Evolutionary conservation across 2,329 filamentous ascomycete genomes (phyloP).

Genomic region (Colletotrichum tropicale): DNA sequence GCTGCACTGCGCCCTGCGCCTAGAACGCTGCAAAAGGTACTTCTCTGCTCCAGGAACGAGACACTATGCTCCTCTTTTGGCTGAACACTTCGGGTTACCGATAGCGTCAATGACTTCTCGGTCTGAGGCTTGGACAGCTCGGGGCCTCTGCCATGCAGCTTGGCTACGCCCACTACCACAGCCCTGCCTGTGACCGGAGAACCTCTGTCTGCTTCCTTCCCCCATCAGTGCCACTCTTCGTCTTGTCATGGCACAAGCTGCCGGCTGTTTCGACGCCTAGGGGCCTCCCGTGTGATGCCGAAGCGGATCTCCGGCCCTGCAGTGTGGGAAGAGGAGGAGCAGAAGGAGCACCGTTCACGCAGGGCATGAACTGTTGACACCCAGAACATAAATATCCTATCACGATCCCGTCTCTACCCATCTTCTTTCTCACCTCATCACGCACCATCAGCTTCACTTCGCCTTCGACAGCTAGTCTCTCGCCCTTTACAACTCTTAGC

Average conservation of each 20-base stretch:
- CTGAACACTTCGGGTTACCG: background rate
- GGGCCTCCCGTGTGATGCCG: background rate
- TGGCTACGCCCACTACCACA: constrained; percentile 14
- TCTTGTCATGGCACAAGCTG: constrained; percentile 9
- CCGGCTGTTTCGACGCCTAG: constrained; percentile 8
- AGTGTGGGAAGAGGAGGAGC: background rate
- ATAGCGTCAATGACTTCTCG: constrained; percentile 13
- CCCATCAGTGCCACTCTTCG: constrained; percentile 1
- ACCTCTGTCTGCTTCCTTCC: background rate
- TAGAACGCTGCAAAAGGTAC: background rate
- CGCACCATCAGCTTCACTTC: constrained; percentile 14
- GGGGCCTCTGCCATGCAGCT: constrained; percentile 15
- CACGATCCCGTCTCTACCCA: constrained; percentile 8
- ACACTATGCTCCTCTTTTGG: background rate
- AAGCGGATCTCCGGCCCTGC: constrained; percentile 14
- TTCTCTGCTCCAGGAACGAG: background rate
- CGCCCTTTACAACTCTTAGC: constrained; percentile 4
- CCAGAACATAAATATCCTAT: constrained; percentile 20
- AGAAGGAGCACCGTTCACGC: background rate
- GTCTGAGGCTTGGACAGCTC: constrained; percentile 19
- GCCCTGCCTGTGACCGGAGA: background rate
- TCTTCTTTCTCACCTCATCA: background rate
- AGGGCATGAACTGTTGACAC: background rate
- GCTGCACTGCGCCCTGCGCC: background rate
- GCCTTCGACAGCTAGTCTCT: constrained; percentile 21